Evolutionary conservation across 768 basidiomycete species (phyloP).

Genomic region (Artomyces pyxidatus): DNA sequence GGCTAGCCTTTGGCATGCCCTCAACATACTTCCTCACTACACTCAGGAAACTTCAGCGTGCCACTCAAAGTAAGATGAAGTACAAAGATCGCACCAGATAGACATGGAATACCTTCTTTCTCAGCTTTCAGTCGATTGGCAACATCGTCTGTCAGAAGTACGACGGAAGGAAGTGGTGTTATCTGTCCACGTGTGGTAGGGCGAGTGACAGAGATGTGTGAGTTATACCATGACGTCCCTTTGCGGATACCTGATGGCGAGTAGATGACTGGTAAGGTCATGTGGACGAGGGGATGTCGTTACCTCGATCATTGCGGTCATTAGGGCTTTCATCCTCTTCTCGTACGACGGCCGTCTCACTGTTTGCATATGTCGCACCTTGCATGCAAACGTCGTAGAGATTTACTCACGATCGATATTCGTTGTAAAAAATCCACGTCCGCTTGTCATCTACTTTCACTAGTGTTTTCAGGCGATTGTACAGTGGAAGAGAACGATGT

Average conservation of each 20-base stretch:
- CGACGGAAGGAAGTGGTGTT: slow-evolving; percentile 44
- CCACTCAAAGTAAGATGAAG: not conserved
- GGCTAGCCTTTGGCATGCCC: slow-evolving; percentile 51
- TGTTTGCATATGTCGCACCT: slow-evolving; percentile 22
- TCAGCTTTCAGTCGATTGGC: slow-evolving; percentile 76
- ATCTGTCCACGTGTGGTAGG: slow-evolving; percentile 45
- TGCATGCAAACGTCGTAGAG: not conserved
- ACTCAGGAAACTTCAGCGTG: not conserved
- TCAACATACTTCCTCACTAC: slow-evolving; percentile 78
- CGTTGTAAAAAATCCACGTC: slow-evolving; percentile 84
- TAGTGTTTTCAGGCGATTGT: slow-evolving; percentile 84
- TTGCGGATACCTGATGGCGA: slow-evolving; percentile 73
- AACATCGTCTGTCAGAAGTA: slow-evolving; percentile 86
- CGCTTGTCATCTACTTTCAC: slow-evolving; percentile 78
- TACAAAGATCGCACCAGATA: slow-evolving; percentile 43
- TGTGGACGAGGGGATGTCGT: slow-evolving; percentile 3
- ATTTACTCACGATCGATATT: slow-evolving; percentile 64
- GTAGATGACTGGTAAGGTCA: not conserved
- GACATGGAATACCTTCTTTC: slow-evolving; percentile 47
- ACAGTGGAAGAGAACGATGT: slow-evolving; percentile 86
- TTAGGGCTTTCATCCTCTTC: slow-evolving; percentile 81
- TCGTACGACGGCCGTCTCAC: slow-evolving; percentile 73
- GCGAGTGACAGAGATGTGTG: slow-evolving; percentile 52
- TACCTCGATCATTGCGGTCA: slow-evolving; percentile 91
- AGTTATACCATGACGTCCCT: slow-evolving; percentile 80